Evolutionary conservation across 345 rosid species (phyloP), one percentile per base, ranked within the genome.

Genomic region (Laguncularia racemosa): DNA sequence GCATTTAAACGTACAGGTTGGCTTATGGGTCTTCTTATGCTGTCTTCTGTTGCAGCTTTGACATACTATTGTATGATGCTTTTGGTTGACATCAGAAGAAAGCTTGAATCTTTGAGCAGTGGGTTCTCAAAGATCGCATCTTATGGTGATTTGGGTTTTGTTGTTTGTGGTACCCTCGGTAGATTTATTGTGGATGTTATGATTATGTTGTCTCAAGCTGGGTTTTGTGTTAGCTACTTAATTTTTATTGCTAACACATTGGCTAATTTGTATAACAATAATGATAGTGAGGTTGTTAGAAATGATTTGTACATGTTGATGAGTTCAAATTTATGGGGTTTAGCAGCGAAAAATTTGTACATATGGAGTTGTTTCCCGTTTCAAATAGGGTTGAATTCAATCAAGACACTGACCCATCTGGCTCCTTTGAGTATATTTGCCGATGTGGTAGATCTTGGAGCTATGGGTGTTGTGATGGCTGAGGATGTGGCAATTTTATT

Each of bases 371-470:
- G 86, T 63, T 81, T 91, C 18, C 98, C 95, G 0, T 88, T 91
- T 59, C 96, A 91, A 48, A 73, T 91, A 44, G 96, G 88, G 16
- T 51, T 88, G 48, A 91, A 77, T 76, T 88, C 95, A 1, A 71
- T 91, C 38, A 67, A 82, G 48, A 79, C 85, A 2, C 71, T 91
- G 61, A 88, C 98, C 58, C 88, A 88, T 69, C 61, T 86, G 73
- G 98, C 98, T 7, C 98, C 96, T 28, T 62, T 88, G 61, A 91
- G 98, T 68, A 88, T 91, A 13, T 86, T 91, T 61, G 95, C 98
- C n/a, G 96, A 91, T 64, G 48, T 88, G 33, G 83, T 88, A 51
- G 98, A 88, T 73, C 73, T 88, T 8, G 90, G 69, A 17, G 89
- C 98, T 3, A 86, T 83, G 87, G 89, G 70, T 13, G 81, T 86